These are phyloP conservation scores for Acanthamoeba healyi DNA, from an alignment of 208 protist genomes.

Conservation along the genomic window DNA sequence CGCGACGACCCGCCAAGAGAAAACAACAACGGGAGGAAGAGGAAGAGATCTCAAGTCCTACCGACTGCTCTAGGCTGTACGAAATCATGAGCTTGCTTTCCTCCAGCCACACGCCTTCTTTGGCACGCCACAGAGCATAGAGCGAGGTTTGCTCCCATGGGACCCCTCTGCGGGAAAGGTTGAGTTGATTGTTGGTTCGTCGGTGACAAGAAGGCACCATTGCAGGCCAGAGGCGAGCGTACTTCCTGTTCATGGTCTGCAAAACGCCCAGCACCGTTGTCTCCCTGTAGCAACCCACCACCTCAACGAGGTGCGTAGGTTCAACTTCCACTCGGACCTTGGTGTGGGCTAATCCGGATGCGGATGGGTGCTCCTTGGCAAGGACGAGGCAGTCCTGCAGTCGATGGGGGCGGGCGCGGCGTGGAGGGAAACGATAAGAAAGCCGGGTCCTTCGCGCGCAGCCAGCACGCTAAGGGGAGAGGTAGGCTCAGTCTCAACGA, in stretches of 20 bases:
- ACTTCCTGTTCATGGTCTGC: background rate
- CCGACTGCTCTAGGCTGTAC: background rate
- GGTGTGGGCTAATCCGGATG: background rate
- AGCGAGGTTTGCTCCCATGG: background rate
- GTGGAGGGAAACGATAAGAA: background rate
- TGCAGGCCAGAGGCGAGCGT: background rate
- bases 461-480: too few species aligned
- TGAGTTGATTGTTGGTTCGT: background rate
- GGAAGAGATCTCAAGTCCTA: background rate
- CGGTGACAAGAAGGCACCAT: background rate
- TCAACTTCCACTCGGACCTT: conserved; percentile 2
- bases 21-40: too few species aligned
- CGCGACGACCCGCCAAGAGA: too few species aligned
- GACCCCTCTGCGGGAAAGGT: background rate
- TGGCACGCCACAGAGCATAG: background rate
- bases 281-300: background rate
- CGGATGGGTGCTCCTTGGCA: background rate
- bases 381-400: background rate
- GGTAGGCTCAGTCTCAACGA: background rate
- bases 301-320: background rate
- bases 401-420: too few species aligned
- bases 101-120: background rate
- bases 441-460: too few species aligned
- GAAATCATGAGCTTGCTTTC: background rate
- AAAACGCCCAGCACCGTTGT: background rate